phyloP scores from a whole-genome alignment of 495 filamentous ascomycete genomes.

The Aspergillus conjunctus region DNA sequence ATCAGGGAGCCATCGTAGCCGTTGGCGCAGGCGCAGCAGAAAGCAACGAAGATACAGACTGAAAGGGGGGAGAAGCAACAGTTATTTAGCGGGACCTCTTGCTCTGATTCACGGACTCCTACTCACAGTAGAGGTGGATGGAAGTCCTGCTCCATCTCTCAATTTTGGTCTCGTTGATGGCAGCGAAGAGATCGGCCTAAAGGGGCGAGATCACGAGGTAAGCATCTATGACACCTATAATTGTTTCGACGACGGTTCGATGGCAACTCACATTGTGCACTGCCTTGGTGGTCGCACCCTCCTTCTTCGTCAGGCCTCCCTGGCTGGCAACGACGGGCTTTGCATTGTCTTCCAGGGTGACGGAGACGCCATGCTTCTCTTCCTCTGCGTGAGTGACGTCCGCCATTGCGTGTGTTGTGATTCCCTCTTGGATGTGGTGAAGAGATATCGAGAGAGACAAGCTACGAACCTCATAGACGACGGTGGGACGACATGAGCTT shows the following conservation, averaged over 20 bases:
- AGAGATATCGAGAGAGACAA: neutral
- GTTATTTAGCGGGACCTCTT: conserved; percentile 6
- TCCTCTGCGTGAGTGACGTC: neutral
- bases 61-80: neutral
- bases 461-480: neutral
- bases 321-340: neutral
- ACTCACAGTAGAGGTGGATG: conserved; percentile 56
- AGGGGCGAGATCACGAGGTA: neutral
- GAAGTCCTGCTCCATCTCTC: conserved; percentile 56
- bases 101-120: neutral
- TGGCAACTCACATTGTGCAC: conserved; percentile 53
- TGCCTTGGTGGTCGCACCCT: conserved; percentile 47
- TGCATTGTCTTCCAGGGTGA: conserved; percentile 1
- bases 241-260: neutral
- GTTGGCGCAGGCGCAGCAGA: conserved; percentile 54
- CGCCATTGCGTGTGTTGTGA: conserved; percentile 4
- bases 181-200: conserved; percentile 60
- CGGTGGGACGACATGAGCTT: conserved; percentile 2
- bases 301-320: conserved; percentile 34
- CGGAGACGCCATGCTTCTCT: conserved; percentile 16
- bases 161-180: conserved; percentile 58
- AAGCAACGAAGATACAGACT: conserved; percentile 38
- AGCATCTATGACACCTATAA: neutral
- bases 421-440: neutral
- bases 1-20: conserved; percentile 62